phyloP scores from a whole-genome alignment of 1,139 yeast genomes.

The Scheffersomyces cryptocercus region DNA sequence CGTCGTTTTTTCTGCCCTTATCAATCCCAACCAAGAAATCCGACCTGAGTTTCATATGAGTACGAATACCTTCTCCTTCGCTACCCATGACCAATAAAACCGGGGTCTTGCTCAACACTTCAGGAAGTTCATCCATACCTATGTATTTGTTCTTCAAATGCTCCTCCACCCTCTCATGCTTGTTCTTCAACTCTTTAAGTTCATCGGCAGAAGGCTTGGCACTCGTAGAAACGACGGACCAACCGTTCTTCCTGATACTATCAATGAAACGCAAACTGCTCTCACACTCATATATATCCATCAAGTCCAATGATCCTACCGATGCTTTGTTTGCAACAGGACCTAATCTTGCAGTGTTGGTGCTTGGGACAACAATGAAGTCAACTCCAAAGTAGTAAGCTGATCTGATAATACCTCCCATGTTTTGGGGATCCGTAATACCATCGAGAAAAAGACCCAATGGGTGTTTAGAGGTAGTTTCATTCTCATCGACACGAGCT shows the following conservation, averaged over 20 bases:
- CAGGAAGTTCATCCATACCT: conserved; percentile 42
- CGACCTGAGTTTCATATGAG: conserved; percentile 59
- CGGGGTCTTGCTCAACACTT: conserved; percentile 52
- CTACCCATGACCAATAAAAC: conserved; percentile 76
- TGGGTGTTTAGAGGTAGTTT: conserved; percentile 45
- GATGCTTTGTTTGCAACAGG: conserved; percentile 81
- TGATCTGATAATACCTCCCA: conserved; percentile 83
- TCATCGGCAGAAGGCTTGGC: conserved; percentile 29
- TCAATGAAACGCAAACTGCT: conserved; percentile 67
- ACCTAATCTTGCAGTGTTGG: conserved; percentile 71
- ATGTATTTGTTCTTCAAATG: conserved; percentile 34
- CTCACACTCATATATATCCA: conserved; percentile 59
- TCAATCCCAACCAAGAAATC: conserved; percentile 63
- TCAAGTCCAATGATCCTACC: conserved; percentile 83
- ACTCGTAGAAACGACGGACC: conserved; percentile 74
- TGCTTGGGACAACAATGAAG: conserved; percentile 69
- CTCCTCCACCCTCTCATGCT: conserved; percentile 19
- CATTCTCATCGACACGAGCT: conserved; percentile 4
- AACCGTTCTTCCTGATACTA: conserved; percentile 54
- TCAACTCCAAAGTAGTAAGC: conserved; percentile 87
- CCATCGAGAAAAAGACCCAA: conserved; percentile 79
- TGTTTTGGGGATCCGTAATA: conserved; percentile 85
- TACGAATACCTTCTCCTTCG: conserved; percentile 82
- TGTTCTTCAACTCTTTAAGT: conserved; percentile 18
- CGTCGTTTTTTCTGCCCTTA: conserved; percentile 32